Evolutionary conservation across 108 stramenopile species (phyloP), one percentile per base, ranked within the genome.

Genomic region (Discostella pseudostelligera): DNA sequence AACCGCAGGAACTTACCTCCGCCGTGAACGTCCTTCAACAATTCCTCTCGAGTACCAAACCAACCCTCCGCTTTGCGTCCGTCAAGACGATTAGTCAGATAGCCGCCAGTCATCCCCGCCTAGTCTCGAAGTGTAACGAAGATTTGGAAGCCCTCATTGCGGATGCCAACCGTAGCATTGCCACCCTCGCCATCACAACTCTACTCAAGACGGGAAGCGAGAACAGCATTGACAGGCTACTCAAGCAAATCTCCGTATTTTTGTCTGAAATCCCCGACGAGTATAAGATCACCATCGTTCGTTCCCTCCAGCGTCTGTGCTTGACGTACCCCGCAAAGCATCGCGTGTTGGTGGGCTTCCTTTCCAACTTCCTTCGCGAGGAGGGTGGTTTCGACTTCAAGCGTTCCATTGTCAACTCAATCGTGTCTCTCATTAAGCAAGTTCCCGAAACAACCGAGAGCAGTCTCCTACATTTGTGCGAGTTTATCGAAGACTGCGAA

Each of bases 181-280:
- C 97, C 4, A 99, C 99, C 7, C 68, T 99, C 59, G 98, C 99
- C 50, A 98, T 99, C 74, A 99, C 98, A 49, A 99, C 99, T 19
- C 56, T 99, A 14, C 91, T 99, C 66, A 99, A 99, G 79, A 99
- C 99, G 0, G 98, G 98, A 55, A 88, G 89, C 22, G 99, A 98
- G 50, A 90, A 84, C 49, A 85, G 87, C 37, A 87, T 99, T 26
- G 98, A 98, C 66, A 87, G 96, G 10, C 72, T 99, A 17, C 85
- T 99, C 82, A 97, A 97, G 73, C 97, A 99, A 71, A 98, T 99
- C 57, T 93, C 95, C 2, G 84, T 95, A 17, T 99, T 99, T 76
- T 85, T 99, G 84, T 93, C 93, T 3, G 98, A 99, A 69, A 97
- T 99, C 56, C 90, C 94, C 16, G 99, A 99, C 68, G 99, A 99